A percentile compares a stretch with the other conserved stretches of the same genome.
These are phyloP conservation scores for Saprolegnia parasitica DNA, from an alignment of 352 stramenopile genomes.

Conservation along the genomic window DNA sequence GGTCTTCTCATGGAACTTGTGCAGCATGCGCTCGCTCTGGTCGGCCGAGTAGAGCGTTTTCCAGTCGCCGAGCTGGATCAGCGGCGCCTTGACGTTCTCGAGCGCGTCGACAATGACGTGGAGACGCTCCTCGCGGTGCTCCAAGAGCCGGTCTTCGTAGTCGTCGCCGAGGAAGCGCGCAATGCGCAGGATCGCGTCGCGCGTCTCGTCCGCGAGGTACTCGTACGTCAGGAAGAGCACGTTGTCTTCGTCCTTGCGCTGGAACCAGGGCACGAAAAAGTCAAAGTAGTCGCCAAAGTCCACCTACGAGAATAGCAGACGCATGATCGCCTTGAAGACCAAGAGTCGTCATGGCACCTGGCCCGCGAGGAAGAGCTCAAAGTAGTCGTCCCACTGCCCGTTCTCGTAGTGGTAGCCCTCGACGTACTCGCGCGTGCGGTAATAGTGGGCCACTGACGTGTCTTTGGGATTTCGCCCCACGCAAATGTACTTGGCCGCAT, in stretches of 20 bases:
- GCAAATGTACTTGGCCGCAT: slow-evolving; percentile 40
- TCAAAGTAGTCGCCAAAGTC: slow-evolving; percentile 43
- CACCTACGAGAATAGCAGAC: slow-evolving; percentile 29
- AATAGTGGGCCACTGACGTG: slow-evolving; percentile 39
- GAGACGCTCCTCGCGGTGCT: neutral
- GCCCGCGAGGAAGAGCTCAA: slow-evolving; percentile 37
- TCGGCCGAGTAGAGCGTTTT: slow-evolving; percentile 14
- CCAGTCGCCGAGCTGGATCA: slow-evolving; percentile 21
- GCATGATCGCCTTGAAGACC: neutral
- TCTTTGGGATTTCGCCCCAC: slow-evolving; percentile 42
- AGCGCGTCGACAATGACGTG: slow-evolving; percentile 11
- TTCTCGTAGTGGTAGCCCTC: slow-evolving; percentile 37
- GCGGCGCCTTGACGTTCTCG: slow-evolving; percentile 11
- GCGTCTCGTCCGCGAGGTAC: slow-evolving; percentile 32
- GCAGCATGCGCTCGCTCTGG: slow-evolving; percentile 17
- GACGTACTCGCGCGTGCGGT: slow-evolving; percentile 37
- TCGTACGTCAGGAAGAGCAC: slow-evolving; percentile 41
- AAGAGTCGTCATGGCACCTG: slow-evolving; percentile 10
- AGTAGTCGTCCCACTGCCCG: slow-evolving; percentile 39
- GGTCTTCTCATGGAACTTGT: slow-evolving; percentile 19
- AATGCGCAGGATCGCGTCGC: slow-evolving; percentile 35
- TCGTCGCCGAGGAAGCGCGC: slow-evolving; percentile 35
- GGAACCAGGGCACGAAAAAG: slow-evolving; percentile 33
- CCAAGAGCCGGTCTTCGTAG: slow-evolving; percentile 17
- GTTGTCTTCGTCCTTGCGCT: slow-evolving; percentile 38